Base-by-base conservation (phyloP, 1,284 basidiomycete genomes). In the Leucoagaricus sp. region DNA sequence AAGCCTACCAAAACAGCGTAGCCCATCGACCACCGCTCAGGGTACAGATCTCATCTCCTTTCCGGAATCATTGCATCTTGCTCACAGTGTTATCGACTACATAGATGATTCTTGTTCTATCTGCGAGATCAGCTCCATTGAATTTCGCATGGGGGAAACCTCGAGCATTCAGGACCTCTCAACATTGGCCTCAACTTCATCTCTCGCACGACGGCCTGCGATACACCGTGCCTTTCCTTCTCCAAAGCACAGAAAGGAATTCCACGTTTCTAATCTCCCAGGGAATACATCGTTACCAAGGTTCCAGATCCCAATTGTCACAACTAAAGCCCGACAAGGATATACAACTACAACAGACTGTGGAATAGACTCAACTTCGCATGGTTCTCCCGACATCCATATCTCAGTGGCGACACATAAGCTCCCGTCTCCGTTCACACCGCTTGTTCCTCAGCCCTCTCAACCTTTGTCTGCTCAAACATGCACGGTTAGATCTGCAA, bases 21-120 rank as follows among this genome's bases (percentile, higher is more conserved):
- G 13, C 48, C 4, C 48, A 9, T 19, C 19, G 12, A 33, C 48
- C 31, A 41, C 42, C 48, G n/a, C 41, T 36, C 47, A 28, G 31
- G 42, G 41, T 50, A 40, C 41, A 50, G 40, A 49, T 55, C 31
- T 34, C 21, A 21, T 56, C 41, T 50, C 28, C 31, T 49, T 25
- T 34, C 23, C 3, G 25, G 31, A 19, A 31, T 34, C n/a, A n/a
- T 29, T 25, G n/a, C 13, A 45, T 45, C 23, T 21, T 26, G 33
- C 40, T 41, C 17, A 56, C n/a, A 21, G n/a, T 26, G 10, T 13
- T 44, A 42, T 28, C 19, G 31, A 38, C 8, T 7, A 15, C 25
- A 17, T 29, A 21, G 41, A 19, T n/a, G 26, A 21, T 8, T 34
- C 21, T 53, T 31, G 29, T 33, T 45, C 48, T 36, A 29, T n/a